A percentile compares a stretch with the other conserved stretches of the same genome.
These are phyloP conservation scores for Coemansia sp. DNA, from an alignment of 192 early-diverging fungal genomes.

Conservation along the genomic window DNA sequence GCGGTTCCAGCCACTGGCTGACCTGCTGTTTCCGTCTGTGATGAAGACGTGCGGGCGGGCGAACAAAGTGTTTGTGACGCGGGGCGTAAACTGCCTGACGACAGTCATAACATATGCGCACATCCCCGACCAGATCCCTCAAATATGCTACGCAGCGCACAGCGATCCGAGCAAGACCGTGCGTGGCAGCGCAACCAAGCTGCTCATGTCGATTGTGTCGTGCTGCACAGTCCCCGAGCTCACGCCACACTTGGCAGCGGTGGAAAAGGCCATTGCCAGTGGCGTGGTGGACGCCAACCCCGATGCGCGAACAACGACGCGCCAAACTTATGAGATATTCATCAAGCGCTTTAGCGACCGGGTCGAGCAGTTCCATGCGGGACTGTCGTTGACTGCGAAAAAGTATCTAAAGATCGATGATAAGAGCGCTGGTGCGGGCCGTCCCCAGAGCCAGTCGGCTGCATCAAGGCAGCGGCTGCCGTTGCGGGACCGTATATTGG, in stretches of 20 bases:
- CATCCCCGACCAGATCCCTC: slow-evolving; percentile 55
- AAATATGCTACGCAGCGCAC: slow-evolving; percentile 54
- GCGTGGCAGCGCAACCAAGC: slow-evolving; percentile 60
- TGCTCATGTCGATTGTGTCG: slow-evolving; percentile 55
- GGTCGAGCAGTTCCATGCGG: slow-evolving; percentile 35
- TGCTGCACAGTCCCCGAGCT: slow-evolving; percentile 53
- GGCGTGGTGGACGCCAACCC: slow-evolving; percentile 50
- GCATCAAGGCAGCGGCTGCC: slow-evolving; percentile 32
- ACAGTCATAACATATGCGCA: slow-evolving; percentile 61
- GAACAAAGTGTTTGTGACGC: slow-evolving; percentile 72
- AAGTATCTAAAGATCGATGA: slow-evolving; percentile 48
- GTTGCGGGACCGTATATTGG: slow-evolving; percentile 29
- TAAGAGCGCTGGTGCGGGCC: not conserved
- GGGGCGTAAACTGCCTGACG: slow-evolving; percentile 60
- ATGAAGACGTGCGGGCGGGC: slow-evolving; percentile 66
- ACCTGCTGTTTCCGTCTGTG: slow-evolving; percentile 59
- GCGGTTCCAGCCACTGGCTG: slow-evolving; percentile 60
- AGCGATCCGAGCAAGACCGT: slow-evolving; percentile 62
- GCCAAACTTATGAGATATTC: slow-evolving; percentile 44
- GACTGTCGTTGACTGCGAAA: slow-evolving; percentile 35
- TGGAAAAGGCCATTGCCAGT: slow-evolving; percentile 41
- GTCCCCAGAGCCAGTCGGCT: slow-evolving; percentile 20
- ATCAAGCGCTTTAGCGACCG: slow-evolving; percentile 44
- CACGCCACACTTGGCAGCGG: slow-evolving; percentile 26
- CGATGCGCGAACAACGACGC: slow-evolving; percentile 42